These are phyloP conservation scores for Knufia petricola DNA, from an alignment of 2,329 filamentous ascomycete genomes.

Conservation along the genomic window DNA sequence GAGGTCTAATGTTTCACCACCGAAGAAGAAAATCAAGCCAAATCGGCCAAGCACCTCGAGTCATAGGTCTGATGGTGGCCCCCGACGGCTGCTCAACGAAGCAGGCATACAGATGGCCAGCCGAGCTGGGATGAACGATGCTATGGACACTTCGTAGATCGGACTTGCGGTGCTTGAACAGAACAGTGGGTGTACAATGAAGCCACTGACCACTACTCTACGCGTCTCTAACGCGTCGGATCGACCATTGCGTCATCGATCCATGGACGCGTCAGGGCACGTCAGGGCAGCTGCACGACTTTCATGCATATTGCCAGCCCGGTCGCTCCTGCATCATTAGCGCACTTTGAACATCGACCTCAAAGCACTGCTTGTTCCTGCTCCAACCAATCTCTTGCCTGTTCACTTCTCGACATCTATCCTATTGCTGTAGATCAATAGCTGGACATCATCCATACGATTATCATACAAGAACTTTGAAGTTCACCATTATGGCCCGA, in stretches of 20 bases:
- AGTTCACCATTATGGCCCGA: constrained; percentile 15
- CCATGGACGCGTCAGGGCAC: too few species aligned
- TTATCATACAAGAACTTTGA: not conserved
- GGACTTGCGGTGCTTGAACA: too few species aligned
- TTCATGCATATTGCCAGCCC: too few species aligned
- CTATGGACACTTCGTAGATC: constrained; percentile 20
- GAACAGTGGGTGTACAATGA: too few species aligned
- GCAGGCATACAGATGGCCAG: not conserved
- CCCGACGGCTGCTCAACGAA: not conserved
- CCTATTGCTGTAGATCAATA: not conserved
- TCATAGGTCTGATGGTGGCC: not conserved
- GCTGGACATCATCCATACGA: not conserved
- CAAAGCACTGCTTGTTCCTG: too few species aligned
- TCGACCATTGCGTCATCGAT: too few species aligned
- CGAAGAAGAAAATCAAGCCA: constrained; percentile 8
- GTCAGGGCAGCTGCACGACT: too few species aligned
- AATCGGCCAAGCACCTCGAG: constrained; percentile 2
- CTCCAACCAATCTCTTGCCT: too few species aligned
- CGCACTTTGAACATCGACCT: too few species aligned
- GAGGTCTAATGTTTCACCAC: constrained; percentile 10
- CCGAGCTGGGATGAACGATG: constrained; percentile 9
- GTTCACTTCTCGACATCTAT: not conserved
- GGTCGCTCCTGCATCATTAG: too few species aligned
- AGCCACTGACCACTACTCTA: too few species aligned
- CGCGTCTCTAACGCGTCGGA: not conserved